Conservation (phyloP, 2,329 filamentous ascomycete species). For the Colletotrichum sp. region DNA sequence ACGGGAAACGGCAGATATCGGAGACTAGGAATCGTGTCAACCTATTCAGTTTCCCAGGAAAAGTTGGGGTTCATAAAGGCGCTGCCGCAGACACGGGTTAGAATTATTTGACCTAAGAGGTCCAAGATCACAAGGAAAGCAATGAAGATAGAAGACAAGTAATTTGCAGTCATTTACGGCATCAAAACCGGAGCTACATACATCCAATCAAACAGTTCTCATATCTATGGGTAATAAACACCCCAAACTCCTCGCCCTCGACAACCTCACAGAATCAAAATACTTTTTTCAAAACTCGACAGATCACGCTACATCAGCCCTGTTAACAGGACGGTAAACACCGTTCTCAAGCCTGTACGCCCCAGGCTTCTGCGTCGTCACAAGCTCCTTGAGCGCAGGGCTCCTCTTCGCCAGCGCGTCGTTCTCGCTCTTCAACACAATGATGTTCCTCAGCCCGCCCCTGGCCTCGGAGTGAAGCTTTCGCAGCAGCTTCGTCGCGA, state of each 20-base stretch:
- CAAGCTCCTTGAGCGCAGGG: slow-evolving; percentile 24
- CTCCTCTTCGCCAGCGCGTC: slow-evolving; percentile 27
- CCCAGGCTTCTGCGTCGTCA: slow-evolving; percentile 3
- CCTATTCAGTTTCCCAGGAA: rapidly evolving
- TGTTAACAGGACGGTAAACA: slow-evolving; percentile 22
- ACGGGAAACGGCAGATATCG: background rate
- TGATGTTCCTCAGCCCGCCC: slow-evolving; percentile 31
- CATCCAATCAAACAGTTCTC: background rate
- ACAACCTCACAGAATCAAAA: background rate
- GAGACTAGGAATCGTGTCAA: background rate
- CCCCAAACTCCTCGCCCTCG: background rate
- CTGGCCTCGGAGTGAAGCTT: slow-evolving; percentile 29
- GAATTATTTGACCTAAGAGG: background rate
- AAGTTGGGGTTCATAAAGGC: rapidly evolving
- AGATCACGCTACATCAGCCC: slow-evolving; percentile 18
- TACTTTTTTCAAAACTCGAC: background rate
- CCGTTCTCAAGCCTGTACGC: slow-evolving; percentile 27
- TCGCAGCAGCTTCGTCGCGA: slow-evolving; percentile 12
- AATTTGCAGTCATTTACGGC: background rate
- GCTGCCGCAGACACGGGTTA: background rate
- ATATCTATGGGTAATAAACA: background rate
- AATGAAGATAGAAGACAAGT: background rate
- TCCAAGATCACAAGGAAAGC: rapidly evolving
- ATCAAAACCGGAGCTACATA: background rate
- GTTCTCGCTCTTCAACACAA: slow-evolving; percentile 21